Conservation (phyloP, 768 basidiomycete genomes). For the Phaeotremella skinneri region DNA sequence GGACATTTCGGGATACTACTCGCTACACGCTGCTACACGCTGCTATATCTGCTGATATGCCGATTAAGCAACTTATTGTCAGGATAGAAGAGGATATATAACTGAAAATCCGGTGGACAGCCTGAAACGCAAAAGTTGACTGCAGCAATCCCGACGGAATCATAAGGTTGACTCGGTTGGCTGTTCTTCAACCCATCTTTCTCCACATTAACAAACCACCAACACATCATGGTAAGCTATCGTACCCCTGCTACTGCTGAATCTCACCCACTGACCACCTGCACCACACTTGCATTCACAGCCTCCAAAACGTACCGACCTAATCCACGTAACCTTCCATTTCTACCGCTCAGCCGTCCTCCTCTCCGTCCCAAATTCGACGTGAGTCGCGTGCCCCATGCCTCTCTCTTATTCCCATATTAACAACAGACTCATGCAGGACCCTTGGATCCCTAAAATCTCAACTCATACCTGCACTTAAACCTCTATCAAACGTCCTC, state of each 20-base stretch:
- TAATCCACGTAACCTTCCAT: slow-evolving; percentile 43
- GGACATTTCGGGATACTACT: slow-evolving; percentile 13
- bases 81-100: no score
- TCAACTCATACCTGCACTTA: slow-evolving; percentile 32
- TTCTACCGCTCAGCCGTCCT: slow-evolving; percentile 38
- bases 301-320: slow-evolving; percentile 39
- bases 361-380: slow-evolving; percentile 35
- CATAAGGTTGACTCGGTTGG: not conserved
- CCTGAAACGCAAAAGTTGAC: no score
- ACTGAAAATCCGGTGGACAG: no score
- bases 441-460: slow-evolving; percentile 29
- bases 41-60: no score
- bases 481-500: slow-evolving; percentile 20
- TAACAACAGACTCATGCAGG: slow-evolving; percentile 10
- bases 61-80: no score
- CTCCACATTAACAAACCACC: not conserved
- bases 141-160: no score
- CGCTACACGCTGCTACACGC: no score
- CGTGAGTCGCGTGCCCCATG: slow-evolving; percentile 21
- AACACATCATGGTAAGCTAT: not conserved
- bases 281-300: slow-evolving; percentile 3
- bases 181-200: not conserved
- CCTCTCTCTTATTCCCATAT: not conserved
- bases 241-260: no score
- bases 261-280: no score